Base-by-base conservation (phyloP, 2,329 filamentous ascomycete genomes). In the Nannizziopsis arthrosporioides region DNA sequence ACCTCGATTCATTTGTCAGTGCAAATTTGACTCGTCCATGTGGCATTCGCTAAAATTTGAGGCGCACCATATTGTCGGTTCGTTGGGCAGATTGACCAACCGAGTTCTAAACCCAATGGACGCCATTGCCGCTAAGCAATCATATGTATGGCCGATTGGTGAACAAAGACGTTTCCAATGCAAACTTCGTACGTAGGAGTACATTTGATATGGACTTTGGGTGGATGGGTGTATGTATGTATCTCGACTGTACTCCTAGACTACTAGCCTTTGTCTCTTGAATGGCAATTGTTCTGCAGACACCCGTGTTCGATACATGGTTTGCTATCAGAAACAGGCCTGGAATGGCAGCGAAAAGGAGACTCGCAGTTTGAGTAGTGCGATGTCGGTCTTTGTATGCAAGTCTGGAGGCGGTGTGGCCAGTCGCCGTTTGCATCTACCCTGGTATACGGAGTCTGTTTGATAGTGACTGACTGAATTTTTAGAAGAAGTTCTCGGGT, bases 21-120 rank as follows among this genome's bases (percentile, higher is more conserved):
- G 18, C 22, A 19, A 11, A 5, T 27, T 41, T 39, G 22, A 30
- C 39, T 48, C 15, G 46, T 39, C 46, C 46, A 48, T 48, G 46
- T 48, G 46, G 39, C 19, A 31, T 42, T 42, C 6, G 12, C 27
- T 11, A 30, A 44, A 44, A 19, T 36, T n/a, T 11, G 30, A 41
- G 30, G 35, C 17, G 44, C 32, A 47, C 38, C 44, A 42, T 15
- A 36, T 19, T 47, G 35, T 22, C 43, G 43, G 35, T 45, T 38
- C 43, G 19, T 45, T 39, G 38, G 32, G 44, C 30, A 34, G 9
- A 17, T 34, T 19, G 17, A 5, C 11, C 14, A 36, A 9, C 27
- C 35, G 15, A 39, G 10, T 18, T 7, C 22, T 27, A 7, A 27
- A 27, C 22, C 22, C 15, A 47, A 30, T 41, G 44, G 44, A 31